These are phyloP conservation scores for Filobasidium uniguttulatum DNA, from an alignment of 1,284 basidiomycete species.

Conservation along the genomic window DNA sequence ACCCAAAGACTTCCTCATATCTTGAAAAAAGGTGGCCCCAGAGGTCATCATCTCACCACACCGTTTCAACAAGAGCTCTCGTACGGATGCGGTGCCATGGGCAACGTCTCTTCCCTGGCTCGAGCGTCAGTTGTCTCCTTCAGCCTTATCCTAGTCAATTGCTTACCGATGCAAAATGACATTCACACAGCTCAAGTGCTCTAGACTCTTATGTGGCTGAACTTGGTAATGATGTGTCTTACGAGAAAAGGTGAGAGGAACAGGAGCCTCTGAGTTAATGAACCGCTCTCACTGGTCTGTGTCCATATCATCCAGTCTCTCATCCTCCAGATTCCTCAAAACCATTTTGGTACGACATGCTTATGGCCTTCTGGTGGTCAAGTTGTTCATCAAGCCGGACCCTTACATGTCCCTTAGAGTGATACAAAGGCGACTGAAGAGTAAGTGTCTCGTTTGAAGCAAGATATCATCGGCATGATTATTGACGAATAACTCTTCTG, in stretches of 20 bases:
- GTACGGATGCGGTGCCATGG: constrained; percentile 21
- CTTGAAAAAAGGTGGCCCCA: too few species aligned
- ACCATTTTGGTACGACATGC: constrained; percentile 65
- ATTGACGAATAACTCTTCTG: not conserved
- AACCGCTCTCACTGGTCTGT: not conserved
- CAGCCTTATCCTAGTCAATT: not conserved
- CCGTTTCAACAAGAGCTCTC: too few species aligned
- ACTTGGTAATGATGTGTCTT: constrained; percentile 67
- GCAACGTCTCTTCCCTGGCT: constrained; percentile 36
- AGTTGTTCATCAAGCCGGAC: constrained; percentile 72
- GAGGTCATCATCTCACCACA: too few species aligned
- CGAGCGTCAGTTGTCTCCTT: constrained; percentile 28
- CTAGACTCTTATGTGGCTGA: constrained; percentile 81
- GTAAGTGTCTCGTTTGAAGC: constrained; percentile 35
- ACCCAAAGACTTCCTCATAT: too few species aligned
- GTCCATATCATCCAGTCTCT: constrained; percentile 44
- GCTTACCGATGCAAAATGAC: not conserved
- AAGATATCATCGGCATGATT: not conserved
- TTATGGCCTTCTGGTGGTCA: constrained; percentile 58
- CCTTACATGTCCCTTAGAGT: constrained; percentile 52
- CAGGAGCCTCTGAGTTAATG: constrained; percentile 14
- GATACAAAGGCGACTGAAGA: constrained; percentile 55
- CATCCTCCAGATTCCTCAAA: constrained; percentile 82
- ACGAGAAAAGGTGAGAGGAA: constrained; percentile 63
- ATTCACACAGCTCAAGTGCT: constrained; percentile 44